Evolutionary conservation across 805 yeast genomes (phyloP).

Genomic region (Candida oleophila): DNA sequence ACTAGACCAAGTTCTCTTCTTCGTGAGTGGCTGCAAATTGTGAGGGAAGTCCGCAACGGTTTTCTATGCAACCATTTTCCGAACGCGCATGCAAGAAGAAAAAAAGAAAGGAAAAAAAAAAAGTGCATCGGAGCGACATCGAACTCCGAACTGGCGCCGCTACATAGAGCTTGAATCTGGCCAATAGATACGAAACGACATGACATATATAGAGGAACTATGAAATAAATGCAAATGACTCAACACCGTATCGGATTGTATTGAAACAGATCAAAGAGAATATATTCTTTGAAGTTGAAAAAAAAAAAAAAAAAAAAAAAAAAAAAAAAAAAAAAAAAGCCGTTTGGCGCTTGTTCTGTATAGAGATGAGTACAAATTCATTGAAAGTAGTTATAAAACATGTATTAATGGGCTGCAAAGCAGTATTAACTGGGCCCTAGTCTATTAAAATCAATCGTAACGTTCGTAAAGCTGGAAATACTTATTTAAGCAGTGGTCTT

Average conservation of each 20-base stretch:
- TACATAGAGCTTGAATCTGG: neutral
- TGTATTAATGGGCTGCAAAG: neutral
- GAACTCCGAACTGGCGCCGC: neutral
- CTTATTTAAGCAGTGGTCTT: slow-evolving; percentile 13
- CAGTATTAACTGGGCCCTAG: neutral
- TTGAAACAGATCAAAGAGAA: no score
- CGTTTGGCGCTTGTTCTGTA: no score
- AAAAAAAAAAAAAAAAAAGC: neutral
- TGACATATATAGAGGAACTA: neutral
- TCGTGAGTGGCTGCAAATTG: neutral
- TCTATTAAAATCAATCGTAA: neutral
- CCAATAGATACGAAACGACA: neutral
- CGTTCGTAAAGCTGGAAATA: neutral
- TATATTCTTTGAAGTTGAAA: no score
- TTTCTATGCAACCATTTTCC: neutral
- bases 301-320: no score
- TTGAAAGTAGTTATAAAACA: neutral
- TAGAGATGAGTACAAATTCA: neutral
- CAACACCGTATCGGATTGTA: no score
- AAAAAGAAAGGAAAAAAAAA: neutral
- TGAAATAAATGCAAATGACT: no score
- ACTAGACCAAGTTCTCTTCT: neutral
- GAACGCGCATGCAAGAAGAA: neutral
- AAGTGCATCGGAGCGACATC: neutral
- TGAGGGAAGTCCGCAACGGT: neutral